Evolutionary conservation across 371 early-diverging fungal genomes (phyloP), one percentile per base, ranked within the genome.

Genomic region (Mortierella polycephala): DNA sequence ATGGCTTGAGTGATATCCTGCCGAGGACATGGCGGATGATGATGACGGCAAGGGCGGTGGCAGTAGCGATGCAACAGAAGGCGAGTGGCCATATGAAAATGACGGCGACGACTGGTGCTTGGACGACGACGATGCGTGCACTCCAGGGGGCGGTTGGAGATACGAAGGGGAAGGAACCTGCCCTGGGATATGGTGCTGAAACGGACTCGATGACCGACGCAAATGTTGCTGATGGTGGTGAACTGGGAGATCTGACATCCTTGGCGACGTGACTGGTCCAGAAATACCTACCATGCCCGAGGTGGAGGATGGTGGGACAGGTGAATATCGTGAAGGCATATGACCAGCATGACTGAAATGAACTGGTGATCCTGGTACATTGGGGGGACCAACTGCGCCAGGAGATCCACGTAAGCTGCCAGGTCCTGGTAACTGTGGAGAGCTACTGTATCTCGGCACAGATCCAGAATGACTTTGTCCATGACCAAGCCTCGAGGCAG

Each of bases 161-260:
- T 76, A 76, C 18, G 76, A 67, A 6, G 76, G 76, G 6, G 76
- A 44, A 14, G 70, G 51, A 23, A 76, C 57, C 13, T 71, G 76
- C 0, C 61, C 67, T 4, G 76, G 71, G 14, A 72, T 62, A 42
- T 72, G 72, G 18, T 68, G 79, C 41, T 68, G 72, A 56, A 68
- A 72, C 1, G 72, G 79, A 13, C 79, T 72, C 30, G 79, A 77
- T 6, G 77, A 77, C n/a, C 76, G 47, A 5, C 76, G 51, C 49
- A 67, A 18, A 20, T 77, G 72, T 40, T 74, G 75, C 20, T 69
- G 75, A 16, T 69, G 60, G 13, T 69, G 70, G 8, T 69, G 75
- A 8, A 40, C 37, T 1, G 71, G 53, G 0, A 69, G 44, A 12
- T 74, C 69, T 42, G 75, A 67, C 45, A 55, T 23, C 60, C 67